phyloP scores from a whole-genome alignment of 2,329 filamentous ascomycete genomes.

The Hymenoscyphus occultus region DNA sequence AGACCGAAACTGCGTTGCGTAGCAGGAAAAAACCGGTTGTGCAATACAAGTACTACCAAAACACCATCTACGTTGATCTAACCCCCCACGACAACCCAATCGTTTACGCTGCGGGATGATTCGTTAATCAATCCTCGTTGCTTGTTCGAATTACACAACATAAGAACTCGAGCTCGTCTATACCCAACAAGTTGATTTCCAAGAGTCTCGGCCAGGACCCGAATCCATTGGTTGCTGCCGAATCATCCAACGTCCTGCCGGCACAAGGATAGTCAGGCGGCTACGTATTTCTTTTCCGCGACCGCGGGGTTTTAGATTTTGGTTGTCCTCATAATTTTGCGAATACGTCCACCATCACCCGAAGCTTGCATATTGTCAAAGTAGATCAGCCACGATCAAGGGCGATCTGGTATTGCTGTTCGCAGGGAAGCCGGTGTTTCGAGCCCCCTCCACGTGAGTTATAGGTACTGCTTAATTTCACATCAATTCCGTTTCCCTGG shows the following conservation, averaged over 20 bases:
- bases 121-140: slow-evolving; percentile 8
- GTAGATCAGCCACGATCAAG: slow-evolving; percentile 13
- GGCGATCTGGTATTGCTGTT: slow-evolving; percentile 5
- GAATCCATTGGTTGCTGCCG: slow-evolving; percentile 21
- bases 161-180: neutral
- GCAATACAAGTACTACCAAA: neutral
- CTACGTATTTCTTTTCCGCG: slow-evolving; percentile 20
- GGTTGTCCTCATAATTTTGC: neutral
- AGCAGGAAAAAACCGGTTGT: neutral
- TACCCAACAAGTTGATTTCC: neutral
- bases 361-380: slow-evolving; percentile 23
- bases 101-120: neutral
- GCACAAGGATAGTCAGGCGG: slow-evolving; percentile 28
- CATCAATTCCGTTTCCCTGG: slow-evolving; percentile 2
- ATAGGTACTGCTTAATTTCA: neutral
- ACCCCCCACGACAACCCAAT: slow-evolving; percentile 1
- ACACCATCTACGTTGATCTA: neutral
- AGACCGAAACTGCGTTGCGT: neutral
- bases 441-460: slow-evolving; percentile 17
- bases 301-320: slow-evolving; percentile 16
- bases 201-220: slow-evolving; percentile 7
- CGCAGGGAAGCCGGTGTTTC: slow-evolving; percentile 9
- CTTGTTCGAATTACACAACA: slow-evolving; percentile 11
- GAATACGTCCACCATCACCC: neutral
- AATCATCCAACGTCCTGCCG: slow-evolving; percentile 26